Conservation (phyloP, 441 rosid genomes). For the Kokia cookei region DNA sequence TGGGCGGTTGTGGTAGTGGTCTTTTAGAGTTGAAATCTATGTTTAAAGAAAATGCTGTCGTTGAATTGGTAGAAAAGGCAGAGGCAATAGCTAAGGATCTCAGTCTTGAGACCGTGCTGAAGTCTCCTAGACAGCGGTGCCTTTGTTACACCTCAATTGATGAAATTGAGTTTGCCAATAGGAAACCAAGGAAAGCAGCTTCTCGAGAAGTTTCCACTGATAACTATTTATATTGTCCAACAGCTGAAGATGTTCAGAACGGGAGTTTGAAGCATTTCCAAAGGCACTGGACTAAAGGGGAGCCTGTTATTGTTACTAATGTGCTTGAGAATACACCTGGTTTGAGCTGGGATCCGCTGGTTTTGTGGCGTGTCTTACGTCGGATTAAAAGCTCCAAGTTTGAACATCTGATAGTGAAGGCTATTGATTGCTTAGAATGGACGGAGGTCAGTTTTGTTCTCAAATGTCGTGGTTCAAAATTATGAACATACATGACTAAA, state of each 20-base stretch:
- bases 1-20: conserved; percentile 46
- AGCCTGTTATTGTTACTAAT: conserved; percentile 73
- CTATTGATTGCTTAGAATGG: conserved; percentile 66
- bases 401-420: conserved; percentile 42
- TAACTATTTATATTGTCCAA: conserved; percentile 65
- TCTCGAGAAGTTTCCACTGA: conserved; percentile 50
- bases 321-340: conserved; percentile 69
- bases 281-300: conserved; percentile 70
- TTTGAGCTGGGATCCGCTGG: conserved; percentile 91
- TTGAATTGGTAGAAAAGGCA: conserved; percentile 46
- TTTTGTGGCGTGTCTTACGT: conserved; percentile 85
- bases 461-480: not conserved
- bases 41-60: conserved; percentile 35
- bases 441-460: conserved; percentile 51
- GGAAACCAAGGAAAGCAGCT: conserved; percentile 53
- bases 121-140: conserved; percentile 27
- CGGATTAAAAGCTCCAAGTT: conserved; percentile 32
- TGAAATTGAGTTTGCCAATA: conserved; percentile 17
- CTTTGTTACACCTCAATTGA: conserved; percentile 35
- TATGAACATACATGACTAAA: not conserved
- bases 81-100: conserved; percentile 28
- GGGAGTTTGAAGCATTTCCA: conserved; percentile 65
- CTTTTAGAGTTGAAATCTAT: conserved; percentile 39
- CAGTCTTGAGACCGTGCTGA: conserved; percentile 10
- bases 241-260: conserved; percentile 30